Evolutionary conservation across 1,139 yeast species (phyloP).

Genomic region (Blastobotrys niveus): DNA sequence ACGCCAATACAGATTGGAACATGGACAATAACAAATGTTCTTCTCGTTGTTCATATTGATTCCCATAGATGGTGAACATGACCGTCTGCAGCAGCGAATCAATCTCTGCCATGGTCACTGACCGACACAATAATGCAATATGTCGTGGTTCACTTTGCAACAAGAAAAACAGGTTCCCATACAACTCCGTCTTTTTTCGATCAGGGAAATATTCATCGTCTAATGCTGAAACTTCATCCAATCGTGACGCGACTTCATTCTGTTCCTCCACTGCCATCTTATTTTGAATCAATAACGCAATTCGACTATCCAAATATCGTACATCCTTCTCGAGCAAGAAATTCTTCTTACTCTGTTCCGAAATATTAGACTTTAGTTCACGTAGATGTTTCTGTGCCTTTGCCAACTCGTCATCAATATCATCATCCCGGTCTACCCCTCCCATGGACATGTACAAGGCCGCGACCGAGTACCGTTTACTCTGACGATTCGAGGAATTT

Average conservation of each 20-base stretch:
- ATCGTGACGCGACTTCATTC: constrained; percentile 35
- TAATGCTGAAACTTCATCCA: constrained; percentile 24
- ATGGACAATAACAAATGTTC: constrained; percentile 38
- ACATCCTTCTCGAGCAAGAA: constrained; percentile 40
- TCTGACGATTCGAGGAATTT: constrained; percentile 28
- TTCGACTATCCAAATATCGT: constrained; percentile 38
- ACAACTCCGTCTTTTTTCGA: constrained; percentile 31
- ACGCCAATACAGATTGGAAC: constrained; percentile 39
- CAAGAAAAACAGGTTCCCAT: constrained; percentile 38
- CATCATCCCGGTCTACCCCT: constrained; percentile 37
- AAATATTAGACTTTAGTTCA: constrained; percentile 34
- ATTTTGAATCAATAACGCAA: constrained; percentile 39
- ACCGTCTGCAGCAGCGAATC: constrained; percentile 40
- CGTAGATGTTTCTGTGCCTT: constrained; percentile 35
- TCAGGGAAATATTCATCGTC: constrained; percentile 27
- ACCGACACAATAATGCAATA: constrained; percentile 36
- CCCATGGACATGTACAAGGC: constrained; percentile 37
- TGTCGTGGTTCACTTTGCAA: constrained; percentile 40
- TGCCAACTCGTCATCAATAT: constrained; percentile 37
- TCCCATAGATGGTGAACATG: constrained; percentile 42
- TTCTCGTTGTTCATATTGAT: constrained; percentile 41
- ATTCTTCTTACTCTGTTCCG: constrained; percentile 37
- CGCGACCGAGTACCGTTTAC: constrained; percentile 36
- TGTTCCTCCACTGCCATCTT: constrained; percentile 39
- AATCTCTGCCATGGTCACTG: constrained; percentile 38